These are phyloP conservation scores for Epichloe scottii DNA, from an alignment of 2,329 filamentous ascomycete species.

Conservation along the genomic window DNA sequence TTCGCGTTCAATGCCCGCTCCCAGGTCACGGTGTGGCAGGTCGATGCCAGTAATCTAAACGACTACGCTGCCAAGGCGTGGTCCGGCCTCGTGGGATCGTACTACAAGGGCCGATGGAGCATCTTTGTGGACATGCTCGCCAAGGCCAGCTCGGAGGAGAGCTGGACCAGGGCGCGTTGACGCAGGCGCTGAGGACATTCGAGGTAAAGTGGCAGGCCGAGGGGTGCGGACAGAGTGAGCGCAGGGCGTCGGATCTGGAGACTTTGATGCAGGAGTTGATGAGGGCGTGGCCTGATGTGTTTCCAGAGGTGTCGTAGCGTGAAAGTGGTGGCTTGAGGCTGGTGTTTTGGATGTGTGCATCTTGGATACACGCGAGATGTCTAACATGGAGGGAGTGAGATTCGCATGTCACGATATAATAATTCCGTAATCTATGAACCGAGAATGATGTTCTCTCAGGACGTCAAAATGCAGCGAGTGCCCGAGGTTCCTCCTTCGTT, in stretches of 20 bases:
- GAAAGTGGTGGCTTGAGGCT: too few species aligned
- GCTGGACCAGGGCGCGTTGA: not conserved
- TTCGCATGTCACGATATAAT: too few species aligned
- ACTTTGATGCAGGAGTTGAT: not conserved
- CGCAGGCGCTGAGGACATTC: not conserved
- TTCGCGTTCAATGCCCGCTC: slow-evolving; percentile 35
- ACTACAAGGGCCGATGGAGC: slow-evolving; percentile 34
- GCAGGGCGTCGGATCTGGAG: not conserved
- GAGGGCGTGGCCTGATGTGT: not conserved
- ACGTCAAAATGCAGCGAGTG: too few species aligned
- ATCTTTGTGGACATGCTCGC: slow-evolving; percentile 29
- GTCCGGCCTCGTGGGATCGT: slow-evolving; percentile 31
- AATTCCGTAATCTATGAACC: too few species aligned
- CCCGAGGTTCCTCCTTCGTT: too few species aligned
- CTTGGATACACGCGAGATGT: too few species aligned
- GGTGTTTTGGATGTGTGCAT: too few species aligned
- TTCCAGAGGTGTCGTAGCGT: not conserved
- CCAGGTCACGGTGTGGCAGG: slow-evolving; percentile 37
- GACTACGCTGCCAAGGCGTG: slow-evolving; percentile 39
- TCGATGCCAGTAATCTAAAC: slow-evolving; percentile 18
- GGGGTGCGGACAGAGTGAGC: not conserved
- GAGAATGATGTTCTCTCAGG: too few species aligned
- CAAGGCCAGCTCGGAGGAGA: not conserved
- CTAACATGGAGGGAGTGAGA: too few species aligned
- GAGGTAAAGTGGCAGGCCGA: slow-evolving; percentile 3